Evolutionary conservation across 805 yeast species (phyloP).

Genomic region (Metschnikowia sp.): DNA sequence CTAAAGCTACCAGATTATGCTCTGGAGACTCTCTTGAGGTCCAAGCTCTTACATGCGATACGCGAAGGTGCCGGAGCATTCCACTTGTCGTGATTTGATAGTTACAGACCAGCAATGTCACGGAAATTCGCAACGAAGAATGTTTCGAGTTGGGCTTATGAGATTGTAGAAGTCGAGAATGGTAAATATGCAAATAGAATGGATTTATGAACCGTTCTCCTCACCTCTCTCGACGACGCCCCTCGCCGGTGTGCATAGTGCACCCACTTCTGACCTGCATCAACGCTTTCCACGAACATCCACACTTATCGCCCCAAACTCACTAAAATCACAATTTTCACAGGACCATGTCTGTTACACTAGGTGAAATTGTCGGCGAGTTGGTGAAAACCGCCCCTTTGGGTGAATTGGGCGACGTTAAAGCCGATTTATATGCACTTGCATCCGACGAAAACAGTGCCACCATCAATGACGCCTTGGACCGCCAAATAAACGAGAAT

Average conservation of each 20-base stretch:
- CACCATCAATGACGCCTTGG: conserved; percentile 27
- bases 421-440: conserved; percentile 24
- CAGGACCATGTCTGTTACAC: conserved; percentile 20
- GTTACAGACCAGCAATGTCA: too few relatives aligned
- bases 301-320: background rate
- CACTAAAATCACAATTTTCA: too few relatives aligned
- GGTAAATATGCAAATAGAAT: too few relatives aligned
- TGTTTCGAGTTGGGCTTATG: too few relatives aligned
- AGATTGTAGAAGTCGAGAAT: too few relatives aligned
- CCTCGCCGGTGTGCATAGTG: conserved; percentile 4
- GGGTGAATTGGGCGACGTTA: conserved; percentile 33
- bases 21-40: conserved; percentile 53
- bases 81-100: conserved; percentile 53
- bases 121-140: too few relatives aligned
- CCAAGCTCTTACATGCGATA: conserved; percentile 65
- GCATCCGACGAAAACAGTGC: conserved; percentile 20
- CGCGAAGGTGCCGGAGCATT: conserved; percentile 88
- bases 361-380: conserved; percentile 25
- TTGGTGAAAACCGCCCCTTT: conserved; percentile 38
- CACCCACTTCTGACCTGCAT: background rate
- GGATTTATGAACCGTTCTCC: too few relatives aligned
- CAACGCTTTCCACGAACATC: background rate
- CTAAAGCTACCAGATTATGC: conserved; percentile 84
- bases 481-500: conserved; percentile 25
- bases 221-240: too few relatives aligned